phyloP scores from a whole-genome alignment of 495 filamentous ascomycete species.

The Poronia punctata region DNA sequence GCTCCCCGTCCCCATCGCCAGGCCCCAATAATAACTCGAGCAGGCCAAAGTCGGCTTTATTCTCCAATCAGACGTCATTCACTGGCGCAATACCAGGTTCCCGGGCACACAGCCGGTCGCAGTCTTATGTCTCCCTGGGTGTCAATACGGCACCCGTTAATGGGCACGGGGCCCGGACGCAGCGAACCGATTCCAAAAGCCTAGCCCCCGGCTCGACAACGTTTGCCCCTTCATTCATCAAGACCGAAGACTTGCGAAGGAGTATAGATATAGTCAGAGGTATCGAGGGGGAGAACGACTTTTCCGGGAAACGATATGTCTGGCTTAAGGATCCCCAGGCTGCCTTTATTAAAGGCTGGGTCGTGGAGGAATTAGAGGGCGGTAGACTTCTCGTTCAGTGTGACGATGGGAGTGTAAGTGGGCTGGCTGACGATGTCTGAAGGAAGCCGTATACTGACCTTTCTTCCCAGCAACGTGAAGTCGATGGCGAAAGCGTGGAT shows the following conservation, averaged over 20 bases:
- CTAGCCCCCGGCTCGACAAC: constrained; percentile 55
- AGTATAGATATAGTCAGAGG: constrained; percentile 62
- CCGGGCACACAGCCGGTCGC: constrained; percentile 29
- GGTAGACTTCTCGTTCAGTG: constrained; percentile 75
- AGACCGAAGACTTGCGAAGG: constrained; percentile 63
- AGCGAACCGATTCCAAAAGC: constrained; percentile 57
- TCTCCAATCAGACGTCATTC: constrained; percentile 49
- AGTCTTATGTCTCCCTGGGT: constrained; percentile 34
- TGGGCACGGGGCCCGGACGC: constrained; percentile 30
- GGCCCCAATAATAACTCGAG: constrained; percentile 31
- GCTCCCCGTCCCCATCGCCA: constrained; percentile 56
- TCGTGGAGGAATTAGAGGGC: constrained; percentile 70
- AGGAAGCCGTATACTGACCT: constrained; percentile 14
- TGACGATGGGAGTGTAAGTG: constrained; percentile 82
- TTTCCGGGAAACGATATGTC: constrained; percentile 97
- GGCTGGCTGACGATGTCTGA: neutral
- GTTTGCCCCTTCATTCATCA: constrained; percentile 95
- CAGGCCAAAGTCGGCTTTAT: constrained; percentile 67
- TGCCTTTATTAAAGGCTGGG: constrained; percentile 87
- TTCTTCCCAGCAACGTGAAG: constrained; percentile 65
- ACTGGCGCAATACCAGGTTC: constrained; percentile 22
- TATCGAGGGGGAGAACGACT: constrained; percentile 92
- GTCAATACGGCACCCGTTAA: constrained; percentile 23
- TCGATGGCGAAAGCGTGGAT: constrained; percentile 79
- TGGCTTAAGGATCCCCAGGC: constrained; percentile 83